Evolutionary conservation across 257 asterid genomes (phyloP), one percentile per base, ranked within the genome.

Genomic region (Solanum pinnatisectum): DNA sequence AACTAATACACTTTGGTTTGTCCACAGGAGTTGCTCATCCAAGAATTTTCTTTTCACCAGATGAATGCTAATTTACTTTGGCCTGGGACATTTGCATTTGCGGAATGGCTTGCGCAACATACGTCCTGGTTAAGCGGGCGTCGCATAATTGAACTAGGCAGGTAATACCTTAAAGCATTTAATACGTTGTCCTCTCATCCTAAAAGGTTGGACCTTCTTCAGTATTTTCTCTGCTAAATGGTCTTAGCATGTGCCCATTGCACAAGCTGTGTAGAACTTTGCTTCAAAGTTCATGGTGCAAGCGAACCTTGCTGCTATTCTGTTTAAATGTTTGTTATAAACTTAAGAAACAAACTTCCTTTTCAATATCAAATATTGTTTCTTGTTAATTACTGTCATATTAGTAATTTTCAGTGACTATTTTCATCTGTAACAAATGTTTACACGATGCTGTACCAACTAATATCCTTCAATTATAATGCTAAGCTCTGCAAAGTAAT

Each of bases 1-100:
- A 30, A 49, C 32, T 82, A 30, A 86, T 27, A 40, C 39, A 11
- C 76, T 30, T 90, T 77, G 89, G 86, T 77, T 87, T 87, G 76
- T 84, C 37, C 59, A 89, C 93, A 97, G 99, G 99, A 94, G 89
- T 91, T 97, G 95, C 91, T 91, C 37, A 59, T 96, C 52, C 94
- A 94, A 76, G 99, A 96, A 67, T 96, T 95, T 93, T 92, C 96
- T 9, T 96, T 96, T 90, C 99, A 96, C 91, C 94, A 94, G 91
- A 86, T 96, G 88, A 97, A 97, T 91, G 99, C 99, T 87, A 97
- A 97, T 93, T 90, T 97, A 52, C 93, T 96, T 86, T 97, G 98
- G 99, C 99, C 99, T 22, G 99, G 99, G 84, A 94, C 98, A 15
- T 97, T 97, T 93, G 94, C 98, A 49, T 97, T 97, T 90, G 93